Percentiles rank a stretch among this genome's conserved stretches.
Conservation (phyloP, 805 yeast genomes). For the Schwanniomyces sp. region DNA sequence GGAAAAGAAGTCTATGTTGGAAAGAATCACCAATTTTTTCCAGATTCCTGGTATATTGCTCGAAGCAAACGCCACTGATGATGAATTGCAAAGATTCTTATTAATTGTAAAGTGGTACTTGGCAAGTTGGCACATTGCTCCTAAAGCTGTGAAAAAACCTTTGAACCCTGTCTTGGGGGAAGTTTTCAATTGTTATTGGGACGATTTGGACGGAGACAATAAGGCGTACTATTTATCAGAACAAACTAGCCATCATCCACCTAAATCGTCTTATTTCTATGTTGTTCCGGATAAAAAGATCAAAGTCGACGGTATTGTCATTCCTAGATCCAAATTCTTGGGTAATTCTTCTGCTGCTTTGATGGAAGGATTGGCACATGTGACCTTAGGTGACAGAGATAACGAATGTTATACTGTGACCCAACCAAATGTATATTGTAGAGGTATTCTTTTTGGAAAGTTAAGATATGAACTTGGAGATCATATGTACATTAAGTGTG, state of each 20-base stretch:
- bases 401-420: conserved; percentile 78
- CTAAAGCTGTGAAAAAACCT: conserved; percentile 97
- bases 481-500: conserved; percentile 74
- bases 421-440: conserved; percentile 95
- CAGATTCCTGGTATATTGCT: conserved; percentile 76
- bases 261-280: conserved; percentile 91
- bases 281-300: conserved; percentile 77
- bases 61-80: conserved; percentile 60
- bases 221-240: conserved; percentile 86
- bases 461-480: conserved; percentile 92
- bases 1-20: conserved; percentile 94
- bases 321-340: conserved; percentile 84
- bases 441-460: conserved; percentile 90
- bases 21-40: conserved; percentile 86
- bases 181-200: conserved; percentile 90
- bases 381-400: conserved; percentile 62
- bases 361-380: conserved; percentile 86
- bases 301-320: conserved; percentile 83
- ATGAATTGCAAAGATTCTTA: conserved; percentile 68
- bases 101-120: conserved; percentile 84
- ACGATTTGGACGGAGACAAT: conserved; percentile 62
- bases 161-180: conserved; percentile 94
- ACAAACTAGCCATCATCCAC: conserved; percentile 99
- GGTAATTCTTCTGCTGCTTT: conserved; percentile 97
- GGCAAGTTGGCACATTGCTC: conserved; percentile 97